phyloP scores from a whole-genome alignment of 331 rosid genomes.

The Phaseolus coccineus region DNA sequence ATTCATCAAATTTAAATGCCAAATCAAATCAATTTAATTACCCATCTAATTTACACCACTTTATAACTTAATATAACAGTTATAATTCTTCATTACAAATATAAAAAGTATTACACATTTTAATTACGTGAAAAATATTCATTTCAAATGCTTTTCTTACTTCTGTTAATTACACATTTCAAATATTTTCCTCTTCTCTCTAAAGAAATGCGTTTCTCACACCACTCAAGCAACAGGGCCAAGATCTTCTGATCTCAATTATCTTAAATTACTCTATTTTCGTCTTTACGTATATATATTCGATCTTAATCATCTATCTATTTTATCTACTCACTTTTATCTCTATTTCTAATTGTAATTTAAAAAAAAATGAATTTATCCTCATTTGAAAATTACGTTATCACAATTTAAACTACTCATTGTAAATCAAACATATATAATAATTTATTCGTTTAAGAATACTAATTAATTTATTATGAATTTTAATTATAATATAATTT shows the following conservation, averaged over 20 bases:
- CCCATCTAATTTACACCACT: neutral
- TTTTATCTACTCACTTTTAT: neutral
- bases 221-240: neutral
- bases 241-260: neutral
- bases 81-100: neutral
- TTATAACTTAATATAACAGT: neutral
- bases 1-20: too few species aligned
- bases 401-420: too few species aligned
- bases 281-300: neutral
- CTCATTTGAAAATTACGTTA: too few species aligned
- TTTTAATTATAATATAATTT: neutral
- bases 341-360: neutral
- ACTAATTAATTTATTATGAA: neutral
- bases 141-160: neutral
- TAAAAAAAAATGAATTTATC: neutral
- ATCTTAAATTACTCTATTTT: neutral
- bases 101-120: too few species aligned
- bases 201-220: neutral
- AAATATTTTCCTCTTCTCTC: neutral
- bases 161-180: neutral
- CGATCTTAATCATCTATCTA: neutral
- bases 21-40: neutral
- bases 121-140: neutral
- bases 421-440: too few species aligned
- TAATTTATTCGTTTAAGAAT: too few species aligned